Evolutionary conservation across 2,329 filamentous ascomycete species (phyloP).

Genomic region (Penicillium sclerotigenum): DNA sequence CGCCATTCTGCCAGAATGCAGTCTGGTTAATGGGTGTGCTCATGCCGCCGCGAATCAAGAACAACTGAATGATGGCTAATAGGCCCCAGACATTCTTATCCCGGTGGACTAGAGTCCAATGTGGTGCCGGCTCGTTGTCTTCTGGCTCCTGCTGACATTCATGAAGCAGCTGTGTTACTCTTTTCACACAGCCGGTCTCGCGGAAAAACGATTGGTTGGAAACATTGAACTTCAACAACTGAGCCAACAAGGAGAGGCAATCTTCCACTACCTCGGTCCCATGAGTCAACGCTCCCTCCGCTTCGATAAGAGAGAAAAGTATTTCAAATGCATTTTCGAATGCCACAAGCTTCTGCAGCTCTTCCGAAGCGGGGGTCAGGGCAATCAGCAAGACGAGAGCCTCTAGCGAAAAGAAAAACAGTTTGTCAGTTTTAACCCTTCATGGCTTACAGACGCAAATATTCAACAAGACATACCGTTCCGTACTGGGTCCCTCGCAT

Average conservation of each 20-base stretch:
- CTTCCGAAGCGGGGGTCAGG: slow-evolving; percentile 78
- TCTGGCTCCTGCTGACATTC: slow-evolving; percentile 52
- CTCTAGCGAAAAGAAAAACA: slow-evolving; percentile 48
- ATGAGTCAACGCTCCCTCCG: slow-evolving; percentile 76
- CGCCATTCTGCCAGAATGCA: slow-evolving; percentile 78
- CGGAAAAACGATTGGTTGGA: slow-evolving; percentile 94
- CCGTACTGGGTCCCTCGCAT: slow-evolving; percentile 78
- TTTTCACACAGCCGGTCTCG: slow-evolving; percentile 78
- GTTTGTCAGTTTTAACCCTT: slow-evolving; percentile 1
- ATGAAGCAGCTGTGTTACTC: slow-evolving; percentile 67
- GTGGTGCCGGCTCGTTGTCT: slow-evolving; percentile 57
- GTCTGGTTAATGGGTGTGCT: slow-evolving; percentile 80
- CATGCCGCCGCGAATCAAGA: slow-evolving; percentile 74
- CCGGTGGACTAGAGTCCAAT: slow-evolving; percentile 72
- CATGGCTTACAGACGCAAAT: not conserved
- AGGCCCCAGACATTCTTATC: slow-evolving; percentile 92
- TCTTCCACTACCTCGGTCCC: slow-evolving; percentile 89
- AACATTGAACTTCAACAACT: slow-evolving; percentile 78
- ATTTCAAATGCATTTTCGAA: slow-evolving; percentile 93
- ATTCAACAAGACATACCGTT: slow-evolving; percentile 55
- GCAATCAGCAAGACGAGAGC: slow-evolving; percentile 82
- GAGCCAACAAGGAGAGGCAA: slow-evolving; percentile 84
- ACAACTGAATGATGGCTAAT: slow-evolving; percentile 79
- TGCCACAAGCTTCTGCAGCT: slow-evolving; percentile 91
- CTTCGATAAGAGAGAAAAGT: slow-evolving; percentile 75